Evolutionary conservation across 1,139 yeast species (phyloP), one percentile per base, ranked within the genome.

Genomic region (Arxiozyma bovina): DNA sequence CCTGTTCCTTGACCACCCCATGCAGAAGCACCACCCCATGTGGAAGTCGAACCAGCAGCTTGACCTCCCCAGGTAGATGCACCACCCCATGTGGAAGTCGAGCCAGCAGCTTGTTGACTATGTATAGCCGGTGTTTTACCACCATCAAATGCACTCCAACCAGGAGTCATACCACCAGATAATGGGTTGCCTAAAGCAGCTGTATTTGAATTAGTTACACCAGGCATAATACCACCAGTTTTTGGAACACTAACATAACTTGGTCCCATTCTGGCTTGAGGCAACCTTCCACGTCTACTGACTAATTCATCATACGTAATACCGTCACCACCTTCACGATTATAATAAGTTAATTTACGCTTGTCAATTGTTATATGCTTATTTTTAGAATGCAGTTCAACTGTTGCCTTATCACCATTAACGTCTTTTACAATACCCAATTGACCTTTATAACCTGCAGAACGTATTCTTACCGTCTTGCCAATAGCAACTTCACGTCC

Each of bases 401-500:
- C 87, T 58, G 98, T 80, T 2, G 98, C 98, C 63, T 79, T 81
- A 22, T 85, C 85, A 58, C 95, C 99, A 62, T 90, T 94, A 17
- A 96, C 88, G 67, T 93, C 98, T 59, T 87, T 87, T 45, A 94
- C 90, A 61, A 88, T 87, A 67, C 99, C 99, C 75, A 86, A 84
- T 62, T 90, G 81, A 46, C 99, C 98, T 73, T 93, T 94, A 71
- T 91, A 89, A 59, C 91, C 91, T 7, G 98, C 96, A 12, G 83
- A 76, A 63, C 87, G 83, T 51, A 94, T 87, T 57, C 91, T 82
- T 38, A 93, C 96, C 56, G 87, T 86, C 67, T 88, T 89, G 61
- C 88, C 87, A 45, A 91, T 66, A 45, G 93, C 81, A 52, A 82
- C 80, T 69, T 90, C 97, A 64, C 93, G 83, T 23, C 94, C 96